Conservation (phyloP, 768 basidiomycete species). For the Cubamyces sp. region DNA sequence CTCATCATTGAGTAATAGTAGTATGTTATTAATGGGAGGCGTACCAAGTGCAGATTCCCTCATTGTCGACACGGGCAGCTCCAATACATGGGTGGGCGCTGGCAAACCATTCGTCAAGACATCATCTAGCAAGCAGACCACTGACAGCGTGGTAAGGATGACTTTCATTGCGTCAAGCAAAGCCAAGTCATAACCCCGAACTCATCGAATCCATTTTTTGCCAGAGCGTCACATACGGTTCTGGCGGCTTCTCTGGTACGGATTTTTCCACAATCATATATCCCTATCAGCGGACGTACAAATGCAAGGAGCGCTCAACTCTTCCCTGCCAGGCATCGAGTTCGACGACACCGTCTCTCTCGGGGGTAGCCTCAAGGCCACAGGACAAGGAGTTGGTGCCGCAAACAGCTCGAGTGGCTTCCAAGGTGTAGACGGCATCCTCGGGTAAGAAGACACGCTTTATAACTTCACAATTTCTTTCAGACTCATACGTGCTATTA, state of each 20-base stretch:
- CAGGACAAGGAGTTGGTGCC: slow-evolving; percentile 65
- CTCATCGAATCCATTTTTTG: too few species aligned
- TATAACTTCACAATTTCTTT: not conserved
- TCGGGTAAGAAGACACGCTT: slow-evolving; percentile 47
- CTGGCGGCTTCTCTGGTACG: slow-evolving; percentile 23
- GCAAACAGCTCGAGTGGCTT: slow-evolving; percentile 49
- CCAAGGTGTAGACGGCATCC: slow-evolving; percentile 59
- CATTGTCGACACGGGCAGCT: slow-evolving; percentile 32
- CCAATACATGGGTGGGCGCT: slow-evolving; percentile 35
- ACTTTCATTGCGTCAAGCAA: too few species aligned
- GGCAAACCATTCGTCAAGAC: slow-evolving; percentile 25
- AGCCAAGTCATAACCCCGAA: too few species aligned
- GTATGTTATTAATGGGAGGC: not conserved
- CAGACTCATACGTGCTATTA: not conserved
- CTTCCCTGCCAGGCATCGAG: slow-evolving; percentile 27
- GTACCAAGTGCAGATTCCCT: slow-evolving; percentile 14
- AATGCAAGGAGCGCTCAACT: too few species aligned
- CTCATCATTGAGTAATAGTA: not conserved
- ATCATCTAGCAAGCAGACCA: slow-evolving; percentile 23
- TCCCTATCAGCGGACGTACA: too few species aligned
- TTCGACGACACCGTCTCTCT: slow-evolving; percentile 58
- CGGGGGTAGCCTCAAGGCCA: slow-evolving; percentile 50
- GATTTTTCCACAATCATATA: too few species aligned
- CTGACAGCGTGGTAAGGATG: slow-evolving; percentile 23
- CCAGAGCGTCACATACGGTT: slow-evolving; percentile 27